phyloP scores from a whole-genome alignment of 208 protist genomes.

The Acanthamoeba polyphaga region DNA sequence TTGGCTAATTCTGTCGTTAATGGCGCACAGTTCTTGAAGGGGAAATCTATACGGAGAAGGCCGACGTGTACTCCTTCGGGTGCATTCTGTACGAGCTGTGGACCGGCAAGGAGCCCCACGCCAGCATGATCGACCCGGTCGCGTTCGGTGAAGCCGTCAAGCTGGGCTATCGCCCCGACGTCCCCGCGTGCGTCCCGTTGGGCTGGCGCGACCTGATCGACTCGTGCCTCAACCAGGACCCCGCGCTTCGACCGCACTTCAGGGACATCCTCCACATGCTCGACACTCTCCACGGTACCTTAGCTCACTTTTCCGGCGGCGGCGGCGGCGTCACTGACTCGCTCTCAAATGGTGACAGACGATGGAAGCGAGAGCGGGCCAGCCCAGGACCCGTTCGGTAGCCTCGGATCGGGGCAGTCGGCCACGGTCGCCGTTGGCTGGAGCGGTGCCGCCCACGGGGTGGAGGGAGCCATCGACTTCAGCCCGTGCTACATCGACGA shows the following conservation, averaged over 20 bases:
- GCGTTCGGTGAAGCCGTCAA: background rate
- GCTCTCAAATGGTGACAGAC: too few relatives aligned
- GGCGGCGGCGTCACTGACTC: too few relatives aligned
- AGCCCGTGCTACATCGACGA: background rate
- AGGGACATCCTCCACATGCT: background rate
- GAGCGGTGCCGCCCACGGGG: background rate
- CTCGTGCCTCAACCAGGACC: background rate
- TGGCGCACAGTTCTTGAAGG: background rate
- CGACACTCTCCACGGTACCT: background rate
- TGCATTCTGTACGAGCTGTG: conserved; percentile 47
- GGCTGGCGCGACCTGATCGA: background rate
- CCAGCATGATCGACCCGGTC: background rate
- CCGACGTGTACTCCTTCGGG: conserved; percentile 3
- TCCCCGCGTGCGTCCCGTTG: background rate
- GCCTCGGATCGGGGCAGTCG: too few relatives aligned
- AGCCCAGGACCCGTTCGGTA: background rate
- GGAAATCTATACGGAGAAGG: conserved; percentile 24
- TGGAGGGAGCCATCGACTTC: background rate
- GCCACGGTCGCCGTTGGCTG: background rate
- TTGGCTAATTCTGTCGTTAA: background rate
- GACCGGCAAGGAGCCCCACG: conserved; percentile 32
- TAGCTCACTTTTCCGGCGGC: background rate
- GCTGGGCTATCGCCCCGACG: background rate
- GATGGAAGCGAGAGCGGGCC: background rate
- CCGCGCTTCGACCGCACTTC: background rate